Percentiles rank a stretch among this genome's conserved stretches.
These are phyloP conservation scores for Clohesyomyces aquaticus DNA, from an alignment of 495 filamentous ascomycete genomes.

Conservation along the genomic window DNA sequence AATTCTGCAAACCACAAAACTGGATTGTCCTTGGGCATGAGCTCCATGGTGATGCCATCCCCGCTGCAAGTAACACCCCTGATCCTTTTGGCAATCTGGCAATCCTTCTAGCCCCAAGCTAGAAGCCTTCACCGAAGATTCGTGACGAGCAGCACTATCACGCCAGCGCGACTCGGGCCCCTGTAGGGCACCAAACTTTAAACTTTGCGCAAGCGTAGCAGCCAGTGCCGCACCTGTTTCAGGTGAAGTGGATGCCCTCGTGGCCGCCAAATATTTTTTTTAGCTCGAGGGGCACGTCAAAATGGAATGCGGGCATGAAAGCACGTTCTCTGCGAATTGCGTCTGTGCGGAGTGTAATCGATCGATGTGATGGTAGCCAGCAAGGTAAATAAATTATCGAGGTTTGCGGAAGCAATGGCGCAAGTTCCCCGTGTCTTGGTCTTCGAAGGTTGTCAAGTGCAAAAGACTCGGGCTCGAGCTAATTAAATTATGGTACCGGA, in stretches of 20 bases:
- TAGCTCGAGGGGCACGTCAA: background rate
- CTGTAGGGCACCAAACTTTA: slow-evolving; percentile 5
- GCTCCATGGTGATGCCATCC: background rate
- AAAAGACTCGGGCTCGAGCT: too few relatives aligned
- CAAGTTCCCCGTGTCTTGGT: background rate
- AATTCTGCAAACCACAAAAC: too few relatives aligned
- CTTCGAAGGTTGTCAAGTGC: background rate
- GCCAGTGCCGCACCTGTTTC: background rate
- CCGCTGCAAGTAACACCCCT: too few relatives aligned
- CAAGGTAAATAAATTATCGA: too few relatives aligned
- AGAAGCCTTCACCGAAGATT: slow-evolving; percentile 5
- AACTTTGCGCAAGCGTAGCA: slow-evolving; percentile 4
- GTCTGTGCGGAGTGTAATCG: background rate
- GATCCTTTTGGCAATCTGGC: background rate
- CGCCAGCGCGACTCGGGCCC: slow-evolving; percentile 2
- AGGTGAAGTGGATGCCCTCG: background rate
- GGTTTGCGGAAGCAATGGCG: background rate
- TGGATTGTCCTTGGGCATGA: background rate
- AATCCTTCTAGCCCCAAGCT: slow-evolving; percentile 8
- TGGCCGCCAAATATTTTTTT: background rate
- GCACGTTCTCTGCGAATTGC: background rate
- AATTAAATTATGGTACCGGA: too few relatives aligned
- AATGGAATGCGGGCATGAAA: background rate
- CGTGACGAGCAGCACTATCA: background rate
- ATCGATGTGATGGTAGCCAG: background rate